Conservation (phyloP, 768 basidiomycete species). For the Dioszegia hungarica region DNA sequence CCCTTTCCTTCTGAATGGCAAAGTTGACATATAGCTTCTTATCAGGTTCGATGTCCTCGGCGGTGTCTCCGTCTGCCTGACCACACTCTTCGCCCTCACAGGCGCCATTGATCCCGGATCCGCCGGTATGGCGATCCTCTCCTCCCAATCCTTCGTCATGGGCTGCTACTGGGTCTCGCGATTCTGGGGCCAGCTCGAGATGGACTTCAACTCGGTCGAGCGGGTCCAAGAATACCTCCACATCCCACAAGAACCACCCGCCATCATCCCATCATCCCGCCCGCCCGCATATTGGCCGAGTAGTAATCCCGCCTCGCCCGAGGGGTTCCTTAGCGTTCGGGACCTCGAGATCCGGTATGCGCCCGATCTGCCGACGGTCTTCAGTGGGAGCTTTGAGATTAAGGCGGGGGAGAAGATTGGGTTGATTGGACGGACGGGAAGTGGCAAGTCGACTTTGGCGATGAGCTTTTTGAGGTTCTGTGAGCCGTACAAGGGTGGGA, state of each 20-base stretch:
- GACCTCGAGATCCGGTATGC: slow-evolving; percentile 76
- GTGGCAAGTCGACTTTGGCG: slow-evolving; percentile 59
- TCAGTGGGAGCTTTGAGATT: slow-evolving; percentile 69
- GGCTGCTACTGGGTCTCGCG: slow-evolving; percentile 49
- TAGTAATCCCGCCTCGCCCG: slow-evolving; percentile 54
- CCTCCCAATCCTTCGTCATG: slow-evolving; percentile 61
- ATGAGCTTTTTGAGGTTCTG: slow-evolving; percentile 82
- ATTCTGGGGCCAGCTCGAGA: slow-evolving; percentile 47
- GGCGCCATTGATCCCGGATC: slow-evolving; percentile 52
- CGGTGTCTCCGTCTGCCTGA: slow-evolving; percentile 65
- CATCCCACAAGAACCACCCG: slow-evolving; percentile 79
- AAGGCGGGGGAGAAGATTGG: slow-evolving; percentile 70
- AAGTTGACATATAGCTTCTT: slow-evolving; percentile 55
- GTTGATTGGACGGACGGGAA: slow-evolving; percentile 70
- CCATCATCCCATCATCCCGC: slow-evolving; percentile 65
- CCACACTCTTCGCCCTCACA: slow-evolving; percentile 69
- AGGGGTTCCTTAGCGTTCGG: slow-evolving; percentile 61
- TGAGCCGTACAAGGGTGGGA: slow-evolving; percentile 69
- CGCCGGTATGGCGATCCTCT: slow-evolving; percentile 64
- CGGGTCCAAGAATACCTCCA: slow-evolving; percentile 86
- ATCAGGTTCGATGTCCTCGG: slow-evolving; percentile 77
- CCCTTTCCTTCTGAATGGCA: too few relatives aligned
- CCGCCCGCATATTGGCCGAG: slow-evolving; percentile 94
- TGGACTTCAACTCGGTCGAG: slow-evolving; percentile 66
- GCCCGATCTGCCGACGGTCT: slow-evolving; percentile 73